A percentile compares a stretch with the other conserved stretches of the same genome.
phyloP scores from a whole-genome alignment of 2,329 filamentous ascomycete species.

The Fusarium goolgardi region DNA sequence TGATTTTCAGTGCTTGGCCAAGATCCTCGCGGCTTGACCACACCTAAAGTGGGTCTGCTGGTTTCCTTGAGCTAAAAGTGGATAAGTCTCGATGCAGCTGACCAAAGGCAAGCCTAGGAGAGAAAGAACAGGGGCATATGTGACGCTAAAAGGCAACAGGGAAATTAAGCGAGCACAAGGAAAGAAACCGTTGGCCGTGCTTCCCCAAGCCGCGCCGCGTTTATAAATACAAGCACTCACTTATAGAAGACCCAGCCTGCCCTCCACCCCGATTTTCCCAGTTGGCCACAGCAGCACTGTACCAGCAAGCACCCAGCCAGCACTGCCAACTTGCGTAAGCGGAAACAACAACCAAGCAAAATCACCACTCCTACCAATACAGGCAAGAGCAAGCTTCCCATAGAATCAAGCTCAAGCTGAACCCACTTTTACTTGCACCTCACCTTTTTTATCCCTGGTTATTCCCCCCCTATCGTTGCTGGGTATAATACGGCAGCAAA shows the following conservation, averaged over 20 bases:
- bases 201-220: constrained; percentile 50
- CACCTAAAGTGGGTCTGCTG: constrained; percentile 30
- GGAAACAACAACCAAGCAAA: constrained; percentile 42
- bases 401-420: constrained; percentile 20
- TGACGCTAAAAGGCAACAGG: constrained; percentile 52
- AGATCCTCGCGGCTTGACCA: constrained; percentile 35
- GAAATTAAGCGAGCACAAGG: constrained; percentile 54
- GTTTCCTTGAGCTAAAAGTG: constrained; percentile 33
- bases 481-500: constrained; percentile 26
- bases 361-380: constrained; percentile 33
- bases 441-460: constrained; percentile 20
- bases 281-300: constrained; percentile 42
- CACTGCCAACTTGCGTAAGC: constrained; percentile 35
- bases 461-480: constrained; percentile 16
- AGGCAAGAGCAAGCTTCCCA: constrained; percentile 34
- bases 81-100: constrained; percentile 33
- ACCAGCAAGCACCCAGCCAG: constrained; percentile 5
- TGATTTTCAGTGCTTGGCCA: constrained; percentile 4
- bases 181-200: constrained; percentile 52
- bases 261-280: constrained; percentile 57
- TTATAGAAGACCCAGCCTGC: constrained; percentile 59
- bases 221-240: constrained; percentile 60
- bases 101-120: constrained; percentile 37
- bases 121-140: constrained; percentile 40
- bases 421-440: constrained; percentile 34